Evolutionary conservation across 2,329 filamentous ascomycete species (phyloP), one percentile per base, ranked within the genome.

Genomic region (Ramularia collo-cygni): DNA sequence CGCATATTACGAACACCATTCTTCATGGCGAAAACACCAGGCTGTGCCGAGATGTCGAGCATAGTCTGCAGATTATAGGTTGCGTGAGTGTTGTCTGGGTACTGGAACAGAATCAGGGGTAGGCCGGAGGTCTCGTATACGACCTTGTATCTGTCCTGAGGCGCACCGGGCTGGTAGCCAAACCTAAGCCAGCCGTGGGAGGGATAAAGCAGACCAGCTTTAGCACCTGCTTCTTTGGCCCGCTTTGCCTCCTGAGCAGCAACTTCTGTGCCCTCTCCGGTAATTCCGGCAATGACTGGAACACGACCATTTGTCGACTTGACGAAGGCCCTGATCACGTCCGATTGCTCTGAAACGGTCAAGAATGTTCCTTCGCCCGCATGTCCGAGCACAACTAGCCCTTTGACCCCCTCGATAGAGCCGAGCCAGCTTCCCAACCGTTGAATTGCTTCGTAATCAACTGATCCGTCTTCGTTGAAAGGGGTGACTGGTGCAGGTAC

Each of bases 1-100:
- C 69, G 64, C 71, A 75, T 74, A 55, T 75, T 74, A 38, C 72
- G 66, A 8, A 75, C 72, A 14, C 72, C 72, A 45, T 74, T 75
- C 64, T 75, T 75, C 70, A 75, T 75, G 12, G 71, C 71, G 32
- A 75, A 71, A 4, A 72, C 69, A 18, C 71, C 71, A 1, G 71
- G 72, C 24, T 64, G 69, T 6, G 70, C 71, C 2, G 70, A 62
- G 38, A 74, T 74, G 36, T 75, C 71, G 2, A 75, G 64, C 47
- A 74, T 64, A 0, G 71, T 75, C 46, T 74, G 63, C 15, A 75
- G 60, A 46, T 56, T 70, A 52, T 74, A 74, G 1, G 66, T 72
- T 3, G 70, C 69, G 54, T 74, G 73, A 13, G 71, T 74, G 56
- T 64, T 67, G 56, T 75, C 70, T 13, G 45, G 45, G 36, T 74